phyloP scores from a whole-genome alignment of 2,329 filamentous ascomycete species.

The Cladophialophora chaetospira region DNA sequence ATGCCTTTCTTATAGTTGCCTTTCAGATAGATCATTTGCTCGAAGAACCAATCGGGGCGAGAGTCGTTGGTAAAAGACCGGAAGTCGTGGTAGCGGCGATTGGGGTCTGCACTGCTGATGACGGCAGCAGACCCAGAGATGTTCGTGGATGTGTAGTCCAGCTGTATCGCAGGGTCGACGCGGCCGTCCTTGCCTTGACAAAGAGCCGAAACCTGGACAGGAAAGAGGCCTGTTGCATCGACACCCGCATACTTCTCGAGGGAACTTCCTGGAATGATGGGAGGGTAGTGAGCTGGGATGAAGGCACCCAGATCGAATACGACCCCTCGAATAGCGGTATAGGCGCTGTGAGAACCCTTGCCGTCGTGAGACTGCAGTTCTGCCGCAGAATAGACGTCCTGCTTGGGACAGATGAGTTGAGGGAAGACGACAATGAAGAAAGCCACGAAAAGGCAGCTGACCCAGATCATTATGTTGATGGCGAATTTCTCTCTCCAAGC shows the following conservation, averaged over 20 bases:
- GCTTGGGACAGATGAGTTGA: constrained; percentile 82
- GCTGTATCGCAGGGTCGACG: constrained; percentile 72
- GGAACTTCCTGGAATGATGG: constrained; percentile 60
- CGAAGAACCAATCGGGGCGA: constrained; percentile 87
- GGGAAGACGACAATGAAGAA: constrained; percentile 95
- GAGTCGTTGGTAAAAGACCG: constrained; percentile 78
- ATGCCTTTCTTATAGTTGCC: constrained; percentile 81
- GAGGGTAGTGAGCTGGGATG: constrained; percentile 76
- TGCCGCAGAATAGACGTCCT: constrained; percentile 78
- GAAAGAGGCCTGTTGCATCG: constrained; percentile 88
- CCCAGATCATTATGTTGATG: constrained; percentile 97
- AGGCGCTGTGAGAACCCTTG: constrained; percentile 63
- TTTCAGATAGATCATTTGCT: constrained; percentile 79
- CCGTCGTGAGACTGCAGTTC: constrained; percentile 77
- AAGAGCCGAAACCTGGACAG: constrained; percentile 88
- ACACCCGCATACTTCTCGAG: constrained; percentile 80
- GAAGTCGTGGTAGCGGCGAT: constrained; percentile 90
- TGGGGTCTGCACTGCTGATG: constrained; percentile 68
- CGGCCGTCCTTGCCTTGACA: constrained; percentile 74
- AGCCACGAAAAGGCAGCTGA: constrained; percentile 71
- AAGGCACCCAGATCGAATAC: constrained; percentile 82
- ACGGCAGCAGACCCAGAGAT: constrained; percentile 66
- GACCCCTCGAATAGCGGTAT: constrained; percentile 80
- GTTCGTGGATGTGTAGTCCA: constrained; percentile 82
- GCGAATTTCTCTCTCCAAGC: constrained; percentile 97